Evolutionary conservation across 164 flowering plant species (phyloP), one percentile per base, ranked within the genome.

Genomic region (Vitis rotundifolia): DNA sequence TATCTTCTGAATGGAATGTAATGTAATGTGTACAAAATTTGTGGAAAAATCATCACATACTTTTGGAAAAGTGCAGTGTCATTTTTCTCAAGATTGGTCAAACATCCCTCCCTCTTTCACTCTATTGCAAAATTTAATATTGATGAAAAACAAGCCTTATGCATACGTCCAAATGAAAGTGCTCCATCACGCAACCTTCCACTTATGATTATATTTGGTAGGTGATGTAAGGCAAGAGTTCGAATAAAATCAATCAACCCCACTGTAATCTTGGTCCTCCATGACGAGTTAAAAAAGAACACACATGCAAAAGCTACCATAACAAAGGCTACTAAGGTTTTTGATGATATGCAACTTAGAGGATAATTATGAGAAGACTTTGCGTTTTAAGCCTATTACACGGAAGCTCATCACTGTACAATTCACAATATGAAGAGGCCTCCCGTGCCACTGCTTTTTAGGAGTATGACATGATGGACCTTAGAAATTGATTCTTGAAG

Each of bases 171-270:
- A 31, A 49, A 47, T 3, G 60, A 47, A 18, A 48, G 68, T 71
- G 68, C 57, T 63, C 47, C 49, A 56, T 63, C 58, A 64, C 60
- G 73, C 68, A 63, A 71, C 62, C 73, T 71, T 71, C 68, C 68
- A 64, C 22, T 19, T 56, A 15, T 56, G 47, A 53, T 70, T 53
- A 11, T 7, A 44, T 52, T 48, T 61, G 64, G 64, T 31, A 6
- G 50, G 47, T 31, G 49, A 51, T 50, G 49, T 15, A 31, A 29
- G 31, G 64, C 15, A 37, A 13, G 18, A 37, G 15, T 2, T 57
- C 8, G 9, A 16, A 18, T 18, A 57, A 11, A 57, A 57, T 18
- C 59, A 57, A 19, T 16, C 28, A 16, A 37, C 44, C 59, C 59
- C 26, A 57, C 16, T 57, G 2, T 5, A 9, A 16, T n/a, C 10